Base-by-base conservation (phyloP, 441 rosid genomes). In the Gossypium trilobum region DNA sequence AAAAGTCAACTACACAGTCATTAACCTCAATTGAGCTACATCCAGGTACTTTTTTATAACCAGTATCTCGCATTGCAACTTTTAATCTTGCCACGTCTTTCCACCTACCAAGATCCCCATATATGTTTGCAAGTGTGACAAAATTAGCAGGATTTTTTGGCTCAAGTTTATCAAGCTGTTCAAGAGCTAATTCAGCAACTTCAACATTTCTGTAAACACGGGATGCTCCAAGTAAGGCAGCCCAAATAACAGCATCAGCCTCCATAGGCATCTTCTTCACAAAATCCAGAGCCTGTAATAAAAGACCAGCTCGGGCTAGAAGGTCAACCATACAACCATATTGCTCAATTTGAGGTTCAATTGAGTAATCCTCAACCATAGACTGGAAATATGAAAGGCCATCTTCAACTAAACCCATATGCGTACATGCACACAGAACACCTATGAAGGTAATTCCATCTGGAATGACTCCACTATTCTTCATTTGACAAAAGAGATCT, bases 271-370 rank as follows among this genome's bases (percentile, higher is more conserved):
- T 87, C 78, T 69, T 78, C 42, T 67, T 69, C 5, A 89, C 77
- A 78, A 87, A 79, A 52, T 87, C 84, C 68, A 85, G 72, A 55
- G 97, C 95, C 70, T 85, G 84, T 19, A 73, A 60, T 44, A 89
- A 73, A 65, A 79, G 79, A 50, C 95, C 89, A 68, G 94, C 90
- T 16, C 91, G 79, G 1, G 86, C 82, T 48, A 91, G 81, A 50
- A 87, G 82, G 78, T 89, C 93, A 69, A 91, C 93, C 71, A 91
- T 71, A 73, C 95, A 91, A 14, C 91, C 91, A 36, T 89, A 89
- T 57, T 89, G 95, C 76, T 89, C 89, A 42, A 89, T 84, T 17
- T 85, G 81, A 56, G 95, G 95, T 13, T 73, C 73, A 25, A 88
- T 75, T 10, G 84, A 80, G 77, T 78, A 82, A 74, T 89, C 82